Base-by-base conservation (phyloP, 805 yeast genomes). In the Candida chauliodis region DNA sequence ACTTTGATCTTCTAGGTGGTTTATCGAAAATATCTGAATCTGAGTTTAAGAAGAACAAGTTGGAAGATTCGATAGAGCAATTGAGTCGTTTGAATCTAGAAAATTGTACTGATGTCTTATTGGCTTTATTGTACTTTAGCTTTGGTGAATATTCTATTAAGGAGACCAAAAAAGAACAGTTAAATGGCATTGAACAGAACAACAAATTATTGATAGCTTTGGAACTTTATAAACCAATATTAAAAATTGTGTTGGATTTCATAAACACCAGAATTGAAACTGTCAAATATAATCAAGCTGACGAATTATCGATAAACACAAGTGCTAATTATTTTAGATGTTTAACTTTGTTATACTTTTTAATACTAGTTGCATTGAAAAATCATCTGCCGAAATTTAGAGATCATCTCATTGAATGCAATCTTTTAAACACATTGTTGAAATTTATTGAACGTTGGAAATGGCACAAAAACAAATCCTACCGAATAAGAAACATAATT, bases 401-500 rank as follows among this genome's bases (percentile, higher is more conserved):
- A 15, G 38, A 38, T 0, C 39, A 34, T n/a, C 47, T 73, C 5
- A 47, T 45, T 3, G 49, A 65, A 2, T 36, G 58, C 0, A 64
- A 73, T 20, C 13, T 85, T 1, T 45, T 85, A 26, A 43, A 64
- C 1, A 55, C 55, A 11, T 44, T 85, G 5, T 59, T 78, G 1
- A 56, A 62, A 27, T 69, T 74, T 34, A 67, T 84, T 7, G 90
- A 82, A 44, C 62, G 71, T 30, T 82, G 91, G 86, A 73, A 85
- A 47, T 79, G 85, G 81, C 45, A 58, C 37, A 63, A 65, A 9
- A 51, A 54, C 34, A 53, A 47, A 16, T 35, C 37, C 5, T 55
- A 73, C 63, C 69, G 81, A 44, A 61, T 81, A 9, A 62, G 93
- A 49, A 75, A 79, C 47, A 63, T 84, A 1, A 61, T 83, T 0